Evolutionary conservation across 352 stramenopile genomes (phyloP), one percentile per base, ranked within the genome.

Genomic region (Pythium myriotylum): DNA sequence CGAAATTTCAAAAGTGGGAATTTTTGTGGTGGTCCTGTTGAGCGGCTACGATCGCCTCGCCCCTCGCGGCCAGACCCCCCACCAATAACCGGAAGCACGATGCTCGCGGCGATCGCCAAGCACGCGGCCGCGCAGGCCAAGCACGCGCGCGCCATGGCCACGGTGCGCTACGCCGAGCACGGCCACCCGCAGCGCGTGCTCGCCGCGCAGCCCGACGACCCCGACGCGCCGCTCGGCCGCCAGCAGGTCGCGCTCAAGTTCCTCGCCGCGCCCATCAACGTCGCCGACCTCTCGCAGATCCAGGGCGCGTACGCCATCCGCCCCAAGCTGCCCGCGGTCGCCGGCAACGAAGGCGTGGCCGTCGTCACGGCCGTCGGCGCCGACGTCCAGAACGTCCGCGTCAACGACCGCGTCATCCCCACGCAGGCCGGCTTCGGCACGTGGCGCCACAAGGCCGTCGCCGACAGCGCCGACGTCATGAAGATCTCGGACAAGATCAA

Each of bases 361-460:
- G 72, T 95, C 35, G 82, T 97, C 64, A 89, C 81, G 52, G 89
- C 86, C 45, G 84, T 97, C 9, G 89, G 89, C 47, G 47, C 73
- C 2, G 83, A 76, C 61, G 88, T 96, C 47, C 84, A 76, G 43
- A 89, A 89, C 65, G 68, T 95, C 56, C 88, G 89, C 66, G 73
- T 96, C 22, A 92, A 94, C 59, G 89, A 97, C 79, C 80, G 79
- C 50, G 89, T 97, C 39, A 91, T 94, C 66, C 81, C 84, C 16
- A 78, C 79, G 46, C 61, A 76, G 57, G 67, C 79, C 2, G 82
- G 75, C 43, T 94, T 94, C 59, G 84, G 84, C 46, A 91, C 84
- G 51, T 93, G 84, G 84, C 82, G 84, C 51, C 84, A 46, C 70
- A 91, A 84, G 72, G 79, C 79, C 16, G 76, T 94, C 54, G 74